Evolutionary conservation across 2,329 filamentous ascomycete genomes (phyloP).

Genomic region (Orbilia brochopaga): DNA sequence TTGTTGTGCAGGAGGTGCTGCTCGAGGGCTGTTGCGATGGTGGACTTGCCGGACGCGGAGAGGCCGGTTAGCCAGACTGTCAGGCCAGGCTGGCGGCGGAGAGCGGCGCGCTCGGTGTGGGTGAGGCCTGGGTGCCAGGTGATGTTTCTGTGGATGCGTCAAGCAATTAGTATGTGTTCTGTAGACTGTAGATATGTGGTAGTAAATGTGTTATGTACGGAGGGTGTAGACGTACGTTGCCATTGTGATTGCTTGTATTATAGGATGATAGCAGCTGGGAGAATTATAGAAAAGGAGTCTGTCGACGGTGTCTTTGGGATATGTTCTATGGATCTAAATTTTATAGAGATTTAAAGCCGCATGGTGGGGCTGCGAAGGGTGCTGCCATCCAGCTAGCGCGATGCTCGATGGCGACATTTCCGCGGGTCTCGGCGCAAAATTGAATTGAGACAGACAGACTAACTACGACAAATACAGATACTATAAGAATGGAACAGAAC

Average conservation of each 20-base stretch:
- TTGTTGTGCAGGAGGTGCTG: conserved; percentile 90
- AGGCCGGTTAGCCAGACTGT: conserved; percentile 99
- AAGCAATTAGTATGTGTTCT: not conserved
- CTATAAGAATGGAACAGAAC: conserved; percentile 1
- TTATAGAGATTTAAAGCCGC: not conserved
- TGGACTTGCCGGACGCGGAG: conserved; percentile 95
- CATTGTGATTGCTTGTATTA: conserved; percentile 3
- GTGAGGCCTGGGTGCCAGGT: conserved; percentile 86
- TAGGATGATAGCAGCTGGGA: not conserved
- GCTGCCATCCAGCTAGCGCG: too few relatives aligned
- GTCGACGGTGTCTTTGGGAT: not conserved
- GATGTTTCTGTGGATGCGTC: conserved; percentile 70
- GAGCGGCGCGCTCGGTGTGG: conserved; percentile 74
- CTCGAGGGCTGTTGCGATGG: conserved; percentile 93
- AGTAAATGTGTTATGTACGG: too few relatives aligned
- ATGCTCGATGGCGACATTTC: not conserved
- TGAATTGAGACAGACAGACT: conserved; percentile 8
- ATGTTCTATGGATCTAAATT: not conserved
- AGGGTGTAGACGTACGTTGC: conserved; percentile 8
- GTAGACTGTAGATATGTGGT: too few relatives aligned
- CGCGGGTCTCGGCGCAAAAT: not conserved
- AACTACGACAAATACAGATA: conserved; percentile 8
- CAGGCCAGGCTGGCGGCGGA: conserved; percentile 83
- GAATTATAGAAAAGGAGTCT: not conserved
- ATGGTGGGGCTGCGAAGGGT: too few relatives aligned